Conservation (phyloP, 78 protist species). For the Ministeria vibrans region DNA sequence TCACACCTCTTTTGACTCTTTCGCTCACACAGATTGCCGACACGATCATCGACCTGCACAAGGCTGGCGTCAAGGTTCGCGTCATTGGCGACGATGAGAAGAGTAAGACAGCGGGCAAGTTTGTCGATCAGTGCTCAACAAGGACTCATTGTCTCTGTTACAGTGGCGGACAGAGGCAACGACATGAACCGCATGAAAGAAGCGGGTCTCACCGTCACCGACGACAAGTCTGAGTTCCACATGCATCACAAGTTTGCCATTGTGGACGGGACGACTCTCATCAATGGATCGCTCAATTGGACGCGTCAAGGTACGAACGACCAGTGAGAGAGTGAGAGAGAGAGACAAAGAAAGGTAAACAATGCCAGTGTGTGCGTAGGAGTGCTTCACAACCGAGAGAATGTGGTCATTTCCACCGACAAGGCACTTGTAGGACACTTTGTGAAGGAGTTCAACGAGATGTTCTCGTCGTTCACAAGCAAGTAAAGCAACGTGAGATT, state of each 20-base stretch:
- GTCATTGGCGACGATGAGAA: constrained; percentile 30
- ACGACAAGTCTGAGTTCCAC: constrained; percentile 6
- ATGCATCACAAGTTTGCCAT: constrained; percentile 49
- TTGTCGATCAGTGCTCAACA: too few species aligned
- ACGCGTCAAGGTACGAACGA: background rate
- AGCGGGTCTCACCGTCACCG: constrained; percentile 15
- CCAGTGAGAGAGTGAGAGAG: constrained; percentile 36
- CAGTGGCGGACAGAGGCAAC: constrained; percentile 1
- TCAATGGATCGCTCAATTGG: constrained; percentile 46
- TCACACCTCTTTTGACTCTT: too few species aligned
- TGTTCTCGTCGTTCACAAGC: too few species aligned
- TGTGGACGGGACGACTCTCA: constrained; percentile 4
- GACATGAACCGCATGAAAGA: constrained; percentile 2
- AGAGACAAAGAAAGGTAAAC: too few species aligned
- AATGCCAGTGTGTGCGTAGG: too few species aligned
- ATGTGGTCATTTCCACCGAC: too few species aligned
- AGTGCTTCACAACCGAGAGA: too few species aligned
- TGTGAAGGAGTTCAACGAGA: too few species aligned
- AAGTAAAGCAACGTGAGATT: too few species aligned
- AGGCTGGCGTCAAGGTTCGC: constrained; percentile 22
- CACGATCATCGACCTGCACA: background rate
- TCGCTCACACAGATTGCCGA: constrained; percentile 12
- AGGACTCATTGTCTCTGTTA: too few species aligned
- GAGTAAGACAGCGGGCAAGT: too few species aligned
- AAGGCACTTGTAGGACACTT: too few species aligned